A percentile compares a stretch with the other conserved stretches of the same genome.
phyloP scores from a whole-genome alignment of 176 grass and related monocot species.

The Musa schizocarpa region DNA sequence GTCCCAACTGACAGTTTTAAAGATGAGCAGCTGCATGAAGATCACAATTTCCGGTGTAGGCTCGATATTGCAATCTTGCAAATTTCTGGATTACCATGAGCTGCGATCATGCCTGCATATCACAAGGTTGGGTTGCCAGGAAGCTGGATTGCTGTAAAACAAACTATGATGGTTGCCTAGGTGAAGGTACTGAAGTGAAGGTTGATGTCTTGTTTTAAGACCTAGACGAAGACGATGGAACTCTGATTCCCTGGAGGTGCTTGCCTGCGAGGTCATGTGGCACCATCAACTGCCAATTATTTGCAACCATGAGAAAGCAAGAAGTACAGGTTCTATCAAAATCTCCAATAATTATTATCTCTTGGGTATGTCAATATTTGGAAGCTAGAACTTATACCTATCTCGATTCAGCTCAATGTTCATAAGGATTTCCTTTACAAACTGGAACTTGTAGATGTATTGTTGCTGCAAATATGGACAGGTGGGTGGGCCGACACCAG shows the following conservation, averaged over 20 bases:
- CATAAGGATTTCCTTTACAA: not conserved
- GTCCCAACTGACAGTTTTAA: slow-evolving; percentile 46
- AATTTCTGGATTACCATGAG: slow-evolving; percentile 53
- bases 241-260: not conserved
- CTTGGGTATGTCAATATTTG: not conserved
- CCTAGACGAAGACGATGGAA: too few relatives aligned
- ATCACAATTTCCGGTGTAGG: slow-evolving; percentile 30
- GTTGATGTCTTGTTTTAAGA: slow-evolving; percentile 41
- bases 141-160: slow-evolving; percentile 79
- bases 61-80: slow-evolving; percentile 36
- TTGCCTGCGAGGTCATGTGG: not conserved
- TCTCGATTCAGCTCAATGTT: not conserved
- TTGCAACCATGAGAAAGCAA: not conserved
- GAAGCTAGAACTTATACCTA: not conserved
- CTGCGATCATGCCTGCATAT: slow-evolving; percentile 54
- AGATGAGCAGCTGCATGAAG: slow-evolving; percentile 37
- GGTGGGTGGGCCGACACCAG: too few relatives aligned
- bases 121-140: slow-evolving; percentile 40
- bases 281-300: not conserved
- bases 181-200: slow-evolving; percentile 24
- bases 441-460: not conserved
- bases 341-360: not conserved
- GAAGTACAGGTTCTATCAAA: not conserved
- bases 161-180: slow-evolving; percentile 57
- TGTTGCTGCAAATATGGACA: not conserved